These are phyloP conservation scores for Gyromitra esculenta DNA, from an alignment of 2,329 filamentous ascomycete genomes.

Conservation along the genomic window DNA sequence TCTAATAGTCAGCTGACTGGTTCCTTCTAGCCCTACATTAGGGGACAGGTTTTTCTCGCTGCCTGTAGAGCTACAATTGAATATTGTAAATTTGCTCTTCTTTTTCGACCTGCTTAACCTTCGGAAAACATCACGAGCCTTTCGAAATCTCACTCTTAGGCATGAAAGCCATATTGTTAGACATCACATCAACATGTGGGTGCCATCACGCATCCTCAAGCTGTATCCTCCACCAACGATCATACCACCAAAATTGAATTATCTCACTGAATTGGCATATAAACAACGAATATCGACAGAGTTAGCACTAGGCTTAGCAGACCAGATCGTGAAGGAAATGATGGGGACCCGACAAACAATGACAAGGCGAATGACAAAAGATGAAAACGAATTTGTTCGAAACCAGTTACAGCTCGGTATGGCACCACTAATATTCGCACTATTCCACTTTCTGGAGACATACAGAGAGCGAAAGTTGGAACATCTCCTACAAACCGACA, in stretches of 20 bases:
- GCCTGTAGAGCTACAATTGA: conserved; percentile 52
- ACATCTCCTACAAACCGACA: conserved; percentile 35
- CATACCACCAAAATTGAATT: conserved; percentile 47
- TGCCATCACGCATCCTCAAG: conserved; percentile 49
- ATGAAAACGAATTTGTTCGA: conserved; percentile 49
- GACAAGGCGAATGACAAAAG: conserved; percentile 46
- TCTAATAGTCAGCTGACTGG: conserved; percentile 34
- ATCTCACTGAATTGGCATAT: conserved; percentile 51
- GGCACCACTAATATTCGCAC: conserved; percentile 51
- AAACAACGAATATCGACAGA: conserved; percentile 50
- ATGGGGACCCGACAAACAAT: conserved; percentile 42
- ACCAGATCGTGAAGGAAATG: conserved; percentile 55
- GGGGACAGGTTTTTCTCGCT: conserved; percentile 52
- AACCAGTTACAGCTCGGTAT: conserved; percentile 50
- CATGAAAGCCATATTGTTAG: conserved; percentile 54
- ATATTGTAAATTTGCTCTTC: conserved; percentile 51
- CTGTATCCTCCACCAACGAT: conserved; percentile 50
- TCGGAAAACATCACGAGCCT: conserved; percentile 46
- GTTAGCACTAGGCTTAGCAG: conserved; percentile 46
- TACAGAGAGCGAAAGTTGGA: conserved; percentile 51
- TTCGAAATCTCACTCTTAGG: conserved; percentile 47
- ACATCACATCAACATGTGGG: conserved; percentile 51
- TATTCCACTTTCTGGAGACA: conserved; percentile 54
- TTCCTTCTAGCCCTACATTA: conserved; percentile 41
- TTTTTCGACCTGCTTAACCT: conserved; percentile 51